A percentile compares a stretch with the other conserved stretches of the same genome.
phyloP scores from a whole-genome alignment of 169 alveolate species.

The Plasmodium gallinaceum region DNA sequence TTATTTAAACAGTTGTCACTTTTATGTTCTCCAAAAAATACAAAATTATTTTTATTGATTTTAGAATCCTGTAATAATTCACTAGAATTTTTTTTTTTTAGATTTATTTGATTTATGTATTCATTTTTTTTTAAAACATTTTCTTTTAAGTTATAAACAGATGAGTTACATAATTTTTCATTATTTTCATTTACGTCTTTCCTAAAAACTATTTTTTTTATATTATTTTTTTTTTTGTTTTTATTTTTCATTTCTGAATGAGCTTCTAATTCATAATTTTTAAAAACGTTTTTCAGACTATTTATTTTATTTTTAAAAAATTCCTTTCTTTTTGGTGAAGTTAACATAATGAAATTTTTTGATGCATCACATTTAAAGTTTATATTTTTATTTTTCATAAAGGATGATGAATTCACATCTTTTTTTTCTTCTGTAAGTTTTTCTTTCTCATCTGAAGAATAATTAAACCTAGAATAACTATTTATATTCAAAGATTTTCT shows the following conservation, averaged over 20 bases:
- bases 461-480: background rate
- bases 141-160: no score
- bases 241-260: background rate
- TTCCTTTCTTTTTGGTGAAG: conserved; percentile 12
- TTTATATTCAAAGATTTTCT: conserved; percentile 12
- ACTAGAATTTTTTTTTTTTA: no score
- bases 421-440: background rate
- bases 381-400: background rate
- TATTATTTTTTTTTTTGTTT: background rate
- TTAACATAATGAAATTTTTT: conserved; percentile 23
- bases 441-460: conserved; percentile 8
- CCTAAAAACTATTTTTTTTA: background rate
- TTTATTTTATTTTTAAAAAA: background rate
- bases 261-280: conserved; percentile 4
- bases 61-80: no score
- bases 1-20: no score
- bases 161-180: no score
- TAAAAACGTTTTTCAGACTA: conserved; percentile 6
- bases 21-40: no score
- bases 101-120: no score
- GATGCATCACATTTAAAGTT: background rate
- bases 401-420: background rate
- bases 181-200: background rate
- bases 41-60: no score
- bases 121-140: no score